phyloP scores from a whole-genome alignment of 208 protist species.

The Trypanosoma cruzi region DNA sequence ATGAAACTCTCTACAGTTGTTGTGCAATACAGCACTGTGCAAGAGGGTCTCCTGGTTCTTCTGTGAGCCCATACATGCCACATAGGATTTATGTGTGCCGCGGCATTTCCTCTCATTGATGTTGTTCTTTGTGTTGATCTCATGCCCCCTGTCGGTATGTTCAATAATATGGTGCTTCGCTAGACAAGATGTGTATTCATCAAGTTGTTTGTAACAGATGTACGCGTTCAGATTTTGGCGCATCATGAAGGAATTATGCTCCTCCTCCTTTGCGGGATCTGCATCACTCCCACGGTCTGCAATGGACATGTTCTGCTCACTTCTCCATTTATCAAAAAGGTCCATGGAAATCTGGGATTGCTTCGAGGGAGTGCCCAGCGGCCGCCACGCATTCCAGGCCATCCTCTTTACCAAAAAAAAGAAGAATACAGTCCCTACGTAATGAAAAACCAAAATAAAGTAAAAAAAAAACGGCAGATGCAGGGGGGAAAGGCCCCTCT shows the following conservation, averaged over 20 bases:
- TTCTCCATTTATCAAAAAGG: slow-evolving; percentile 74
- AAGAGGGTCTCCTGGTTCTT: slow-evolving; percentile 68
- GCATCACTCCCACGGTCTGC: slow-evolving; percentile 53
- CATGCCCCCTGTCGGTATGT: slow-evolving; percentile 33
- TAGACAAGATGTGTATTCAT: slow-evolving; percentile 74
- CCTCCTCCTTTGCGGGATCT: slow-evolving; percentile 61
- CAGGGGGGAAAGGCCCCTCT: background rate
- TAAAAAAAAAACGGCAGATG: slow-evolving; percentile 6
- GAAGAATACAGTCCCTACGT: background rate
- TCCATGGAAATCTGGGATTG: slow-evolving; percentile 69
- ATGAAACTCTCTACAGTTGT: slow-evolving; percentile 44
- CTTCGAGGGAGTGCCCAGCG: slow-evolving; percentile 30
- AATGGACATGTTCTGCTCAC: slow-evolving; percentile 55
- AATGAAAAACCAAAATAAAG: slow-evolving; percentile 2
- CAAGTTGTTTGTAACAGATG: slow-evolving; percentile 76
- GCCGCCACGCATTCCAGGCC: slow-evolving; percentile 30
- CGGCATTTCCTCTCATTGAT: slow-evolving; percentile 72
- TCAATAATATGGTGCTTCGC: slow-evolving; percentile 61
- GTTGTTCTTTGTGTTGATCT: slow-evolving; percentile 78
- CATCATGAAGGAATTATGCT: slow-evolving; percentile 76
- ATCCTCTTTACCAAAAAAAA: background rate
- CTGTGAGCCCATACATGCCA: slow-evolving; percentile 60
- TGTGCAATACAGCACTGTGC: slow-evolving; percentile 56
- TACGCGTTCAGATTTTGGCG: slow-evolving; percentile 84
- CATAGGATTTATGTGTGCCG: slow-evolving; percentile 56